A percentile compares a stretch with the other conserved stretches of the same genome.
Evolutionary conservation across 225 moss, liverwort and hornwort species (phyloP).

Genomic region (Physcomitrium patens): DNA sequence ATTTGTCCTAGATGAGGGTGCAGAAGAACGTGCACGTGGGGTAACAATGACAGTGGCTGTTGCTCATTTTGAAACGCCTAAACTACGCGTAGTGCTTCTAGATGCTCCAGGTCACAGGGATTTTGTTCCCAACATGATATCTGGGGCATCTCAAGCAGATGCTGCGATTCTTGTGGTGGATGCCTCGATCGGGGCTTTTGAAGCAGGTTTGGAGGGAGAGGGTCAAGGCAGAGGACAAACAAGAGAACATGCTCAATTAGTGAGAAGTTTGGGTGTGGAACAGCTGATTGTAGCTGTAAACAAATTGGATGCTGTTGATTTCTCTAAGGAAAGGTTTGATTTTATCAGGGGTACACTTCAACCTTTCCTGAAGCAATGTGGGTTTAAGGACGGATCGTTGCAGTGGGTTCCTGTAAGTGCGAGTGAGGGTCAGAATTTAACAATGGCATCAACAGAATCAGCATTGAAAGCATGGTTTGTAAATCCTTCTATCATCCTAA

Average conservation of each 20-base stretch:
- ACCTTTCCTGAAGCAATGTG: constrained; percentile 88
- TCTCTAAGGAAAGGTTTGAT: constrained; percentile 75
- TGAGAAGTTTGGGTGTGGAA: constrained; percentile 94
- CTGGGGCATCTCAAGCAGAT: constrained; percentile 98
- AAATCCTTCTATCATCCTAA: constrained; percentile 5
- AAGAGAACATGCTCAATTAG: constrained; percentile 93
- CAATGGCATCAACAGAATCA: constrained; percentile 64
- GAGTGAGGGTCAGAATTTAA: constrained; percentile 85
- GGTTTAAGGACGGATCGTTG: constrained; percentile 81
- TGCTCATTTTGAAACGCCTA: constrained; percentile 86
- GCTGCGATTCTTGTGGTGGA: constrained; percentile 94
- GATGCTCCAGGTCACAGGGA: constrained; percentile 98
- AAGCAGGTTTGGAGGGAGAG: constrained; percentile 87
- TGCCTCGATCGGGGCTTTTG: constrained; percentile 88
- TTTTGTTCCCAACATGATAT: constrained; percentile 98
- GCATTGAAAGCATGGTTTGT: constrained; percentile 75
- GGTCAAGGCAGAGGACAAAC: constrained; percentile 88
- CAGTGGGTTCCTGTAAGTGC: constrained; percentile 98
- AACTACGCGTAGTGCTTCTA: constrained; percentile 81
- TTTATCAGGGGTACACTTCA: constrained; percentile 71
- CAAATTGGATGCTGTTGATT: constrained; percentile 85
- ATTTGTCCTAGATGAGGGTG: constrained; percentile 96
- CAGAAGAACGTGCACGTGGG: constrained; percentile 94
- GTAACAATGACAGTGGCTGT: constrained; percentile 97
- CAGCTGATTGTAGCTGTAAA: constrained; percentile 96